phyloP scores from a whole-genome alignment of 306 rosid genomes.

The Herpetospermum pedunculosum region DNA sequence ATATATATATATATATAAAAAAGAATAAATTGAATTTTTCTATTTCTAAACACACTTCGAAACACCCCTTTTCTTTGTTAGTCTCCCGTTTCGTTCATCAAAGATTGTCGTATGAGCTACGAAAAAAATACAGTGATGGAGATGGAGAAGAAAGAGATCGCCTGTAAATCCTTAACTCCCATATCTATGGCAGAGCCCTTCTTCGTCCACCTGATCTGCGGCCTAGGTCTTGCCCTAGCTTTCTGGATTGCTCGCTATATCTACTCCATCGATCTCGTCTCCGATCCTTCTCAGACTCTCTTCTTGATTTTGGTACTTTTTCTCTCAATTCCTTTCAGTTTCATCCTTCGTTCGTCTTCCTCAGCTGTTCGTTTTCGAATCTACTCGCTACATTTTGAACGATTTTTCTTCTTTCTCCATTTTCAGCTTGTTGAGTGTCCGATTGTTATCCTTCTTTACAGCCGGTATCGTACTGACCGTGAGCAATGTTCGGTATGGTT shows the following conservation, averaged over 20 bases:
- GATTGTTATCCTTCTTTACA: conserved; percentile 33
- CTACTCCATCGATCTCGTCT: conserved; percentile 26
- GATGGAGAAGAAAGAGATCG: background rate
- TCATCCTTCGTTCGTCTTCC: background rate
- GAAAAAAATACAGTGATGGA: background rate
- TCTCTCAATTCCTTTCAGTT: background rate
- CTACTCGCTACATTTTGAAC: background rate
- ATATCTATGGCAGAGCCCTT: conserved; percentile 16
- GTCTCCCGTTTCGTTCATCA: background rate
- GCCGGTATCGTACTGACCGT: conserved; percentile 25
- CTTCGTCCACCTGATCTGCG: conserved; percentile 19
- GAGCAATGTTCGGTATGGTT: conserved; percentile 28
- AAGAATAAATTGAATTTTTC: no score
- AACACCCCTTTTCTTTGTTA: background rate
- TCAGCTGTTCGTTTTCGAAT: background rate
- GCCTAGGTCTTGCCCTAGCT: conserved; percentile 20
- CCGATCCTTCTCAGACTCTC: conserved; percentile 33
- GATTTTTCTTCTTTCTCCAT: background rate
- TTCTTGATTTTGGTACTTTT: conserved; percentile 25
- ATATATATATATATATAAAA: no score
- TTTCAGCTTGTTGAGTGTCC: conserved; percentile 30
- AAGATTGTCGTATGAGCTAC: background rate
- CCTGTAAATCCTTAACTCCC: background rate
- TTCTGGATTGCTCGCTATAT: conserved; percentile 18
- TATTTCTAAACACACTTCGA: background rate